Base-by-base conservation (phyloP, 768 basidiomycete genomes). In the Leccinum aurantiacum region DNA sequence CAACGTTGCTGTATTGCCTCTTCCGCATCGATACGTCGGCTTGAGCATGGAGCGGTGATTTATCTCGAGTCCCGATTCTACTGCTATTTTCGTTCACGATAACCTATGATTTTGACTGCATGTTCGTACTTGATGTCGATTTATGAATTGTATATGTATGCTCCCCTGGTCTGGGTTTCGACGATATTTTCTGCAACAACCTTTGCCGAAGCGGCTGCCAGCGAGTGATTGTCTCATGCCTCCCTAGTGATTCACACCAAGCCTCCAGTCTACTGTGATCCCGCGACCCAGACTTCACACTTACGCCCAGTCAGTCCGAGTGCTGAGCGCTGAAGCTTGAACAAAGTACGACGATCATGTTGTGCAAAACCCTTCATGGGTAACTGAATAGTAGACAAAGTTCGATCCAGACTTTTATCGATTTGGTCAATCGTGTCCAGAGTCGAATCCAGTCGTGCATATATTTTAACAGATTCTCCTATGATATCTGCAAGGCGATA, bases 1-100 rank as follows among this genome's bases (percentile, higher is more conserved):
- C 84, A 2, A 81, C 80, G 1, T 66, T 85, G 48, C 64, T 85
- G 53, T 85, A 86, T 63, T 85, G 82, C 65, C 68, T 86, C 22
- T 84, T 86, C 72, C 75, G 77, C 50, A 72, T 87, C 8, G 80
- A 85, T 59, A 63, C 81, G 48, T 73, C 59, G 24, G 63, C 62
- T 48, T 73, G 63, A 71, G 22, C 3, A 6, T 37, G 54, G 27
- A 24, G 11, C 14, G 4, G 37, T 53, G n/a, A 22, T 7, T 54
- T n/a, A 27, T 58, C 11, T 24, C 27, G 13, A 51, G 25, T 57
- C 31, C 8, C 53, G 14, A 22, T 15, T 60, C 37, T 22, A 33
- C 25, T 31, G 27, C 35, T 27, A 27, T 59, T 53, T 31, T 7
- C 4, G 14, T 61, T 35, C 6, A 11, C 29, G 25, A 17, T 50